phyloP scores from a whole-genome alignment of 2,329 filamentous ascomycete species.

The Grosmannia serpens region DNA sequence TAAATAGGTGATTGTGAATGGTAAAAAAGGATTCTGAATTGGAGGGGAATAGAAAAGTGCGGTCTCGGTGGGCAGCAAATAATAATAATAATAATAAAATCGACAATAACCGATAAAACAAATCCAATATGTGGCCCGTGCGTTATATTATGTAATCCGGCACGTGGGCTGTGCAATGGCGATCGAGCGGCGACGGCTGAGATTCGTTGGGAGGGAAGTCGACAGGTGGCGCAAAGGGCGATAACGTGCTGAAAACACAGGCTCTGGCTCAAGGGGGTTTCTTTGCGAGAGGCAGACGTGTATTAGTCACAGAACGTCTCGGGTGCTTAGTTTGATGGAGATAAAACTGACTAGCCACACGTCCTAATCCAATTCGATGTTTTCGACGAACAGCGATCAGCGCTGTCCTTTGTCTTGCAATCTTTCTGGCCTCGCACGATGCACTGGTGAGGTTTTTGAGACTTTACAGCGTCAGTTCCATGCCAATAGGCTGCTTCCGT shows the following conservation, averaged over 20 bases:
- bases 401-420: not conserved
- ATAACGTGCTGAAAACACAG: not conserved
- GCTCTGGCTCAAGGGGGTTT: not conserved
- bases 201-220: no score
- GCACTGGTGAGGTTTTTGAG: not conserved
- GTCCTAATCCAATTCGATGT: not conserved
- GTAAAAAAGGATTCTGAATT: not conserved
- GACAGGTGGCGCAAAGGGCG: not conserved
- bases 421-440: not conserved
- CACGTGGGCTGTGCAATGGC: slow-evolving; percentile 4
- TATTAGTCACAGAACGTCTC: not conserved
- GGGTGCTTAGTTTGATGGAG: not conserved
- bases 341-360: not conserved
- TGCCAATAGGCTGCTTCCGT: not conserved
- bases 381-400: not conserved
- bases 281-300: not conserved
- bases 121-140: not conserved
- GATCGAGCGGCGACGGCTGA: not conserved
- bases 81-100: not conserved
- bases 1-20: slow-evolving; percentile 1
- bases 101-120: not conserved
- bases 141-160: not conserved
- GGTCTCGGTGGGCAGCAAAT: not conserved
- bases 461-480: not conserved
- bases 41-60: slow-evolving; percentile 1